Evolutionary conservation across 1,284 basidiomycete species (phyloP), one percentile per base, ranked within the genome.

Genomic region (Trichosporon ovoides): DNA sequence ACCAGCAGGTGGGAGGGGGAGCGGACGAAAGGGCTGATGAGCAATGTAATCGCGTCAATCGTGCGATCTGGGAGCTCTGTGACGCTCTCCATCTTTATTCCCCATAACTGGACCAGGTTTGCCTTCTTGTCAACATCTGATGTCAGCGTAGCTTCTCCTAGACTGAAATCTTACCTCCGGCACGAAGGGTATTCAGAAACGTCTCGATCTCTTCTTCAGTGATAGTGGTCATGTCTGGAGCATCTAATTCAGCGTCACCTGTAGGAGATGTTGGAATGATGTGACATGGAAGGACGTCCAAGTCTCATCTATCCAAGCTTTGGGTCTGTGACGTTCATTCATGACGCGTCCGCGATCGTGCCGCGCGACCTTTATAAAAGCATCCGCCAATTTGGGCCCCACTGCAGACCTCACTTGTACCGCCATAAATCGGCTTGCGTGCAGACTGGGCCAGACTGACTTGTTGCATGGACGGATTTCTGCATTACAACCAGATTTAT

Each of bases 111-210:
- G 18, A 78, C 62, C 22, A 72, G 61, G 60, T 77, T 75, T 36
- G 74, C 69, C 58, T 75, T 77, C 58, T 72, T 74, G 62, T 73
- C 73, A 10, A 61, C 57, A 34, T 76, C 75, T 77, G 56, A 19
- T 16, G 16, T 38, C 38, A 28, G 40, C 12, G 13, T 7, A 22
- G 13, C 2, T 14, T 10, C 7, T 2, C 13, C 7, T 13, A 14
- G 12, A 13, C 13, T 24, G 2, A 38, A 3, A 10, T 56, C 71
- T 50, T 38, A 75, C 74, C 73, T 16, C 68, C 68, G 24, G 61
- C 59, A 35, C 66, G 72, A 20, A 76, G 59, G 52, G 69, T 68
- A 31, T 24, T 54, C 19, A 76, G 58, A 43, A 70, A 72, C 1
- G 62, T 53, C 59, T 72, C 70, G 5, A 76, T 57, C 12, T 72